Conservation (phyloP, 495 filamentous ascomycete genomes). For the Penicillium cataractarum region DNA sequence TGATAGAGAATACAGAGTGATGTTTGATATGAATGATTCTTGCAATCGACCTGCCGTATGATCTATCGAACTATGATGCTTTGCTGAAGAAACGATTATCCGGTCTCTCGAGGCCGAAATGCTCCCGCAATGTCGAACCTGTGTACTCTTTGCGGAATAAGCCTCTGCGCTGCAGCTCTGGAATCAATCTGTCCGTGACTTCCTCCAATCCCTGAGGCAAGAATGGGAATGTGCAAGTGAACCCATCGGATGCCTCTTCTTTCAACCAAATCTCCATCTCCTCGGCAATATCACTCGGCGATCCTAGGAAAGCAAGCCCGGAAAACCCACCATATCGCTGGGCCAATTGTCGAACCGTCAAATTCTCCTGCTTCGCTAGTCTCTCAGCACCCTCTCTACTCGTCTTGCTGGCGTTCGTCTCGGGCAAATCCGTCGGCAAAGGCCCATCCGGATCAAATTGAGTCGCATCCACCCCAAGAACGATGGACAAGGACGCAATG, state of each 20-base stretch:
- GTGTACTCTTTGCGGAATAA: conserved; percentile 53
- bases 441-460: conserved; percentile 52
- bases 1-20: not conserved
- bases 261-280: conserved; percentile 52
- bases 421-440: conserved; percentile 51
- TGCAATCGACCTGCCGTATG: not conserved
- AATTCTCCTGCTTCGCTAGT: conserved; percentile 45
- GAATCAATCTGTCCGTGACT: conserved; percentile 50
- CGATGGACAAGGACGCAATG: conserved; percentile 56
- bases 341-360: conserved; percentile 55
- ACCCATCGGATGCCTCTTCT: conserved; percentile 51
- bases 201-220: conserved; percentile 57
- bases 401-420: conserved; percentile 59
- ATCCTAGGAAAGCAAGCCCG: conserved; percentile 56
- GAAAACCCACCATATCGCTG: conserved; percentile 54
- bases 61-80: not conserved
- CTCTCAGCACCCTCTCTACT: conserved; percentile 45
- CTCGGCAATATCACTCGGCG: conserved; percentile 50
- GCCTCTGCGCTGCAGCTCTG: conserved; percentile 54
- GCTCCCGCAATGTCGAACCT: conserved; percentile 49
- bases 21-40: not conserved
- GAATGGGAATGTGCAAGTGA: conserved; percentile 54
- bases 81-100: conserved; percentile 52
- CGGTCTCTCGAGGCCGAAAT: conserved; percentile 54
- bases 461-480: conserved; percentile 50